Conservation (phyloP, 768 basidiomycete species). For the Leccinum boreale region DNA sequence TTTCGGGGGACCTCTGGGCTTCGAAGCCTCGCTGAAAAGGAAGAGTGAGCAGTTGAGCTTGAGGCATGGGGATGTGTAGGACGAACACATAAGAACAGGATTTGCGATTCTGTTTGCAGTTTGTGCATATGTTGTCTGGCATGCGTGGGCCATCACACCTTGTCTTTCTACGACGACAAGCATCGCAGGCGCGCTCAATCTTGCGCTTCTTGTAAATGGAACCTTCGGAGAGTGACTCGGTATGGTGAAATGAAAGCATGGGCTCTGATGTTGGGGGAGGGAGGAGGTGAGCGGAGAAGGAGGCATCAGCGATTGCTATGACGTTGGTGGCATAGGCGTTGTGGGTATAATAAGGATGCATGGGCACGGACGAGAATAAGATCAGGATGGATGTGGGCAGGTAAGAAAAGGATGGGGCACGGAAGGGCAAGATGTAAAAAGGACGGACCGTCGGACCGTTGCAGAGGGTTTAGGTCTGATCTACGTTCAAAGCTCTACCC, state of each 20-base stretch:
- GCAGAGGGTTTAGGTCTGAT: background rate
- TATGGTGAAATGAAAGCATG: slow-evolving; percentile 9
- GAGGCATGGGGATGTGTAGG: background rate
- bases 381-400: background rate
- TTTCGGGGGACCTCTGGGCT: slow-evolving; percentile 66
- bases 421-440: background rate
- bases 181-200: slow-evolving; percentile 57
- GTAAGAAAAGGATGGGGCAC: background rate
- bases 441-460: background rate
- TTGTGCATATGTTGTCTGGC: slow-evolving; percentile 51
- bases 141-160: slow-evolving; percentile 59
- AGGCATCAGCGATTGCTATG: slow-evolving; percentile 26
- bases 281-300: slow-evolving; percentile 1
- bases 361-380: slow-evolving; percentile 3
- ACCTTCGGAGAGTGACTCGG: slow-evolving; percentile 6
- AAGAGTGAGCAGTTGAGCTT: background rate
- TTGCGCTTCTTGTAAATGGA: slow-evolving; percentile 40
- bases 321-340: slow-evolving; percentile 20
- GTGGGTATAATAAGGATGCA: slow-evolving; percentile 20
- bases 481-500: background rate
- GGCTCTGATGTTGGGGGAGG: slow-evolving; percentile 2
- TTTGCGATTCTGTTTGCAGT: slow-evolving; percentile 49
- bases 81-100: slow-evolving; percentile 60
- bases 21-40: slow-evolving; percentile 51
- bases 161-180: slow-evolving; percentile 55